Evolutionary conservation across 768 basidiomycete species (phyloP).

Genomic region (Hypholoma sublateritium): DNA sequence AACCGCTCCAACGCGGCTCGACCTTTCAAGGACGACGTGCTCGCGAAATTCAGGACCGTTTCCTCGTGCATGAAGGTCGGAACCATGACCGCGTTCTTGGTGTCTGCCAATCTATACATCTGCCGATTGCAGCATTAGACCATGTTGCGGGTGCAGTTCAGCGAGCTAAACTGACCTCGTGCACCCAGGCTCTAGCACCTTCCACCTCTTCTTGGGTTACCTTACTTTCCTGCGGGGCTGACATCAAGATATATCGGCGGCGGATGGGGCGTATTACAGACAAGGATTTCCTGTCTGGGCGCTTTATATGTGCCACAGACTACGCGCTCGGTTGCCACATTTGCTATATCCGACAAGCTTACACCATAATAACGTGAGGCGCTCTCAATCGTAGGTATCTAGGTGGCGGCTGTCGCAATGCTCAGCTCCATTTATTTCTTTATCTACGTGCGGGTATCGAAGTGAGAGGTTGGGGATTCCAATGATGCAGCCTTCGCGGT

Average conservation of each 20-base stretch:
- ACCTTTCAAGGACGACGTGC: conserved; percentile 8
- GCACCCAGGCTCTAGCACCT: conserved; percentile 8
- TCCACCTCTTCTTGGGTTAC: conserved; percentile 3
- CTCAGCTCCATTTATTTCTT: not conserved
- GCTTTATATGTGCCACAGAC: not conserved
- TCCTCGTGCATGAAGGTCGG: conserved; percentile 14
- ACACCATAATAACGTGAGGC: not conserved
- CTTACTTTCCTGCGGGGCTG: not conserved
- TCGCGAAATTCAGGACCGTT: conserved; percentile 11
- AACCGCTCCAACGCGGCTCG: conserved; percentile 13
- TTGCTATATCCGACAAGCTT: not conserved
- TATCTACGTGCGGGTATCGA: too few relatives aligned
- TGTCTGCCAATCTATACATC: conserved; percentile 17
- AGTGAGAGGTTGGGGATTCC: not conserved
- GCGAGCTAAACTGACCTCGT: not conserved
- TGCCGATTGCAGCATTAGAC: not conserved
- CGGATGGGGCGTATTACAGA: not conserved
- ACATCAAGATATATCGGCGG: not conserved
- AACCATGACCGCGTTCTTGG: conserved; percentile 16
- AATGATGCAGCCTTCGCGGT: not conserved
- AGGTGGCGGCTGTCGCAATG: conserved; percentile 2
- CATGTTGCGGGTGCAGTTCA: not conserved
- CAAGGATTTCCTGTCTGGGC: not conserved
- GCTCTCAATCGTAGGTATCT: not conserved
- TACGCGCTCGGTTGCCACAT: not conserved